Conservation (phyloP, 2,329 filamentous ascomycete species). For the Xylariaceae sp. region DNA sequence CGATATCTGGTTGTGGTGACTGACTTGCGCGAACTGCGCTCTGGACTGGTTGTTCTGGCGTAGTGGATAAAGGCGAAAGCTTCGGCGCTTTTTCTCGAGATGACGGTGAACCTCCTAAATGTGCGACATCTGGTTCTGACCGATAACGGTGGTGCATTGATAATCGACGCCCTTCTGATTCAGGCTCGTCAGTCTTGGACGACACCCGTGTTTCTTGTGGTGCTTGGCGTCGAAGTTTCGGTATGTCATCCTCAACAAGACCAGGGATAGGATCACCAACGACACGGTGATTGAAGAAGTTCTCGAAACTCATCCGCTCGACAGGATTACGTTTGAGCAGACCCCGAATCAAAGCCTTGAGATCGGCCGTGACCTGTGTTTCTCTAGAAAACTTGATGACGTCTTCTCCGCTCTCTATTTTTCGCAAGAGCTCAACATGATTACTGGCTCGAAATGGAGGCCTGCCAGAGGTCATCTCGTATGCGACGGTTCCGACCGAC, state of each 20-base stretch:
- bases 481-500: constrained; percentile 94
- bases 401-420: constrained; percentile 87
- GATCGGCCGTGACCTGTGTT: constrained; percentile 64
- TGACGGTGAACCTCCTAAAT: constrained; percentile 35
- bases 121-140: constrained; percentile 34
- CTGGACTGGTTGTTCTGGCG: constrained; percentile 34
- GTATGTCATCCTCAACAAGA: constrained; percentile 71
- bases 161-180: constrained; percentile 29
- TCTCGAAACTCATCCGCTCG: constrained; percentile 79
- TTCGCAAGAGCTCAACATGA: constrained; percentile 87
- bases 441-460: constrained; percentile 91
- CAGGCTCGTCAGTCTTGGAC: constrained; percentile 30
- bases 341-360: constrained; percentile 76
- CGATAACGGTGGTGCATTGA: constrained; percentile 40
- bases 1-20: constrained; percentile 44
- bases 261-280: constrained; percentile 74
- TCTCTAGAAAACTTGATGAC: constrained; percentile 78
- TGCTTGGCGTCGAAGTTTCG: constrained; percentile 34
- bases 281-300: constrained; percentile 75
- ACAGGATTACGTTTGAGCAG: constrained; percentile 82
- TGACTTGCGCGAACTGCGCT: constrained; percentile 25
- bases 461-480: constrained; percentile 88
- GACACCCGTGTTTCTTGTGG: constrained; percentile 34
- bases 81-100: constrained; percentile 40
- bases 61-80: constrained; percentile 43